A percentile compares a stretch with the other conserved stretches of the same genome.
Conservation (phyloP, 2,329 filamentous ascomycete species). For the Colletotrichum sp. region DNA sequence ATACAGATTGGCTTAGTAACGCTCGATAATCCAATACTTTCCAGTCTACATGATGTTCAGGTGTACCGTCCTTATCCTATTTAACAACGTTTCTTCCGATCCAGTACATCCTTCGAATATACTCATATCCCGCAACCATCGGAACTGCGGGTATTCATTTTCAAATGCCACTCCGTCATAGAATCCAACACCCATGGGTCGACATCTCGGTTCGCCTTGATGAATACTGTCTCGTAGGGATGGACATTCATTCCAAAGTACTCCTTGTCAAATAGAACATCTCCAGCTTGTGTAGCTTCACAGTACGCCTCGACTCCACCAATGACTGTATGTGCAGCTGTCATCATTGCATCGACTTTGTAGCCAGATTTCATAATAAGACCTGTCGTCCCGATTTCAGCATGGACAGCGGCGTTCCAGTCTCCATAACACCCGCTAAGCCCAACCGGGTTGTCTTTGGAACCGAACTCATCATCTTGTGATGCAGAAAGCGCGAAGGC, state of each 20-base stretch:
- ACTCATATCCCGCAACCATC: conserved; percentile 20
- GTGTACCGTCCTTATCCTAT: background rate
- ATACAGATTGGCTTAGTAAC: background rate
- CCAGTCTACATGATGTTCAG: background rate
- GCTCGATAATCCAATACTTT: background rate
- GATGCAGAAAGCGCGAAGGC: conserved; percentile 21
- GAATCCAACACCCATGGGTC: conserved; percentile 27
- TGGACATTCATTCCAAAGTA: conserved; percentile 39
- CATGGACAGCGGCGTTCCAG: conserved; percentile 29
- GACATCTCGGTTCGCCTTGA: conserved; percentile 35
- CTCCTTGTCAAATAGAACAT: conserved; percentile 26
- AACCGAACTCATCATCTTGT: conserved; percentile 28
- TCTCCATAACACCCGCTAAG: conserved; percentile 32
- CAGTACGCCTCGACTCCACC: background rate
- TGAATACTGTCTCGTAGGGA: conserved; percentile 42
- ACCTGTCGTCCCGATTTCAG: conserved; percentile 34
- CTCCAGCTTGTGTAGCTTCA: conserved; percentile 18
- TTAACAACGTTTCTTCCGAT: background rate
- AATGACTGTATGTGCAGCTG: conserved; percentile 26
- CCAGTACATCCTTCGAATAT: background rate
- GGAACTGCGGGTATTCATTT: conserved; percentile 26
- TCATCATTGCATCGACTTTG: conserved; percentile 36
- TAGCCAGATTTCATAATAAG: conserved; percentile 34
- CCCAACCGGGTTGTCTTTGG: conserved; percentile 27
- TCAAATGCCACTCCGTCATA: conserved; percentile 34